These are phyloP conservation scores for Fomitopsis pinicola DNA, from an alignment of 1,284 basidiomycete species.

Conservation along the genomic window DNA sequence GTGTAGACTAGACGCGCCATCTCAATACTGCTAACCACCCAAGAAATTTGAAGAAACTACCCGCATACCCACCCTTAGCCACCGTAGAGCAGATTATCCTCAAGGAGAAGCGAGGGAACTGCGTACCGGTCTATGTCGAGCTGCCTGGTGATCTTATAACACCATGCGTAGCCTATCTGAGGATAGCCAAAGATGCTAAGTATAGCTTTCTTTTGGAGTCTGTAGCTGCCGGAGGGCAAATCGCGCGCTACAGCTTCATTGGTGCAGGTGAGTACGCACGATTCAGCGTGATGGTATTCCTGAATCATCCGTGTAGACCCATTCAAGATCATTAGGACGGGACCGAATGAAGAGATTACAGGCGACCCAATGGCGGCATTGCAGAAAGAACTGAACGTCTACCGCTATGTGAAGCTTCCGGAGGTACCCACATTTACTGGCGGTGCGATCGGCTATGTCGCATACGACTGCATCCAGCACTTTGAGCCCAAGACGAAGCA, in stretches of 20 bases:
- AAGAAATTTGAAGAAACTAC: slow-evolving; percentile 45
- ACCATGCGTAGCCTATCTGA: slow-evolving; percentile 95
- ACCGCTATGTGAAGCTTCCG: slow-evolving; percentile 89
- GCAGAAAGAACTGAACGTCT: slow-evolving; percentile 83
- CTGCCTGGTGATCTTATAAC: slow-evolving; percentile 96
- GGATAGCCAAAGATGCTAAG: slow-evolving; percentile 87
- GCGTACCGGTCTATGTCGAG: slow-evolving; percentile 89
- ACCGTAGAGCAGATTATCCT: slow-evolving; percentile 71
- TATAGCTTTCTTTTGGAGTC: slow-evolving; percentile 94
- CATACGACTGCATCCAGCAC: slow-evolving; percentile 94
- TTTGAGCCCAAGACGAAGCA: slow-evolving; percentile 92
- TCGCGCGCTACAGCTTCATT: slow-evolving; percentile 94
- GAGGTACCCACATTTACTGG: slow-evolving; percentile 95
- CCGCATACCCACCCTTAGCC: slow-evolving; percentile 63
- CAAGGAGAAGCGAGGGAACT: slow-evolving; percentile 81
- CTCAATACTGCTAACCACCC: neutral
- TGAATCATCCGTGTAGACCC: slow-evolving; percentile 59
- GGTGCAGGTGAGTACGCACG: slow-evolving; percentile 70
- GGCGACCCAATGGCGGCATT: slow-evolving; percentile 89
- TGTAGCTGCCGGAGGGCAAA: slow-evolving; percentile 85
- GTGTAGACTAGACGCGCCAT: slow-evolving; percentile 12
- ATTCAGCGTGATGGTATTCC: neutral
- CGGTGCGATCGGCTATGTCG: slow-evolving; percentile 96
- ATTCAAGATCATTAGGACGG: slow-evolving; percentile 87
- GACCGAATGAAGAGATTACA: slow-evolving; percentile 74